Percentiles rank a stretch among this genome's conserved stretches.
phyloP scores from a whole-genome alignment of 495 filamentous ascomycete genomes.

The Cudoniella acicularis region DNA sequence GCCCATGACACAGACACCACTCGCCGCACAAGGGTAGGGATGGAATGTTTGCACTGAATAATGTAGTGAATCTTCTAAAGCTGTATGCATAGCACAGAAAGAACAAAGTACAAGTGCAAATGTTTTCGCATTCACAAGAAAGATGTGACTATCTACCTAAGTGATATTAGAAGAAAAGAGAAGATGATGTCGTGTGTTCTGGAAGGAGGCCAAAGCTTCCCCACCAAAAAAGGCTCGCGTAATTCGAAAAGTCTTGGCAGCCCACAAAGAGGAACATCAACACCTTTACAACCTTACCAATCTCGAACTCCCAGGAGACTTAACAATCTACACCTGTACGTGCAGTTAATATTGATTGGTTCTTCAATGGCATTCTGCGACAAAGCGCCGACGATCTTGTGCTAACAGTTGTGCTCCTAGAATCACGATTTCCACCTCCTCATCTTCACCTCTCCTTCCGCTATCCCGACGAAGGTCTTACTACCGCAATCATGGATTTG shows the following conservation, averaged over 20 bases:
- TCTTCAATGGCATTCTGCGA: neutral
- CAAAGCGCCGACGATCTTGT: neutral
- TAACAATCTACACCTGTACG: neutral
- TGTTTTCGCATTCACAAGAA: too few relatives aligned
- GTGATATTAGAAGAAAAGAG: too few relatives aligned
- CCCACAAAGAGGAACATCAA: neutral
- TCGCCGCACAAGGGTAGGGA: too few relatives aligned
- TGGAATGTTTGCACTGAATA: too few relatives aligned
- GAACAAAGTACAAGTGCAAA: too few relatives aligned
- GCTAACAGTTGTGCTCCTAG: neutral
- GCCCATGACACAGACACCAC: too few relatives aligned
- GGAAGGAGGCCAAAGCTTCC: too few relatives aligned
- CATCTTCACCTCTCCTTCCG: slow-evolving; percentile 1
- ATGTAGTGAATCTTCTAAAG: too few relatives aligned
- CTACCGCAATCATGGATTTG: slow-evolving; percentile 58
- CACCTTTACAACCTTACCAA: neutral
- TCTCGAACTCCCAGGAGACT: neutral
- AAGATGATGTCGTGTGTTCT: too few relatives aligned
- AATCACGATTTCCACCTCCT: neutral
- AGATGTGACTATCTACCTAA: too few relatives aligned
- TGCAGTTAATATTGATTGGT: neutral
- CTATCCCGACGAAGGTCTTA: slow-evolving; percentile 22
- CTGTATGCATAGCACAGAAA: too few relatives aligned
- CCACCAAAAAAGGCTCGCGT: neutral
- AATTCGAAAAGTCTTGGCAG: neutral